Conservation (phyloP, 2,329 filamentous ascomycete species). For the Cytospora mali region DNA sequence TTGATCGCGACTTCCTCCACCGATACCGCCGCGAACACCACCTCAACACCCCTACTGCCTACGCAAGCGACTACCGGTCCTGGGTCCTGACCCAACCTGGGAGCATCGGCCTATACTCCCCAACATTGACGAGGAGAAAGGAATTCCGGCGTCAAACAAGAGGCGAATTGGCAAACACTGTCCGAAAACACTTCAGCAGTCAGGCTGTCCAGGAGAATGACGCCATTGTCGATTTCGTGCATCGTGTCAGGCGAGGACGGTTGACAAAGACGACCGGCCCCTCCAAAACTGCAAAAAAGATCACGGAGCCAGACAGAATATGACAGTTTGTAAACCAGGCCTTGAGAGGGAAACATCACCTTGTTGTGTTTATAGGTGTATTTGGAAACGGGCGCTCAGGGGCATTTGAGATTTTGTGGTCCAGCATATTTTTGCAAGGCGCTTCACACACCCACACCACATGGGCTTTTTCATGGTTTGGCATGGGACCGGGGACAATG, state of each 20-base stretch:
- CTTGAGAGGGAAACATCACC: conserved; percentile 5
- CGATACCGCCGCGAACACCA: conserved; percentile 75
- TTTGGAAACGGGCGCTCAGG: background rate
- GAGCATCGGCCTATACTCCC: conserved; percentile 71
- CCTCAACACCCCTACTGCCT: conserved; percentile 71
- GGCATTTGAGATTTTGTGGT: conserved; percentile 7
- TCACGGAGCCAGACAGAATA: conserved; percentile 29
- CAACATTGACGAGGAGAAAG: conserved; percentile 72
- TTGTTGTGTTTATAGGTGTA: background rate
- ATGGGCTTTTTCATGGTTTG: background rate
- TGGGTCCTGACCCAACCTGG: conserved; percentile 62
- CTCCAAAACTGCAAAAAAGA: conserved; percentile 35
- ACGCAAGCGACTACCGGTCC: conserved; percentile 64
- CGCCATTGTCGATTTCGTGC: conserved; percentile 77
- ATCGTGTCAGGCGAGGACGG: conserved; percentile 66
- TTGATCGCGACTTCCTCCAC: conserved; percentile 70
- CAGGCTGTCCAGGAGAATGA: conserved; percentile 80
- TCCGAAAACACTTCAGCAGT: conserved; percentile 83
- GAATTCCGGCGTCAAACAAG: conserved; percentile 69
- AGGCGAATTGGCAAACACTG: conserved; percentile 70
- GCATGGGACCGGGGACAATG: background rate
- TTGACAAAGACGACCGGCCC: conserved; percentile 37
- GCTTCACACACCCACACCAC: background rate
- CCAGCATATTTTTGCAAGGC: conserved; percentile 6
- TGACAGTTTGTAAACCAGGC: conserved; percentile 8